These are phyloP conservation scores for Jacaranda copaia DNA, from an alignment of 257 asterid genomes.

Conservation along the genomic window DNA sequence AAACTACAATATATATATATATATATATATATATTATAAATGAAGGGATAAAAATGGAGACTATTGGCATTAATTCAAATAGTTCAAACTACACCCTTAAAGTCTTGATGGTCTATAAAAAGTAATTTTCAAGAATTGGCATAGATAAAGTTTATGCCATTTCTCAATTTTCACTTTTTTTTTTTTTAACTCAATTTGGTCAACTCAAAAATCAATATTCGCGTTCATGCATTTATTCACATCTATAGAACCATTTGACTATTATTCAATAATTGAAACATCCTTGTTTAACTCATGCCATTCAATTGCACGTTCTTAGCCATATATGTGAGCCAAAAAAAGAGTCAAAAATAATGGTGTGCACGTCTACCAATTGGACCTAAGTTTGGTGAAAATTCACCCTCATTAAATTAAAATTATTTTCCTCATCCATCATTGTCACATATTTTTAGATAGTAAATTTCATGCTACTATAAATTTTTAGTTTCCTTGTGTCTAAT, in stretches of 20 bases:
- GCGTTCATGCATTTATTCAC: background rate
- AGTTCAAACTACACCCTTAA: too few relatives aligned
- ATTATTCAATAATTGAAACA: conserved; percentile 27
- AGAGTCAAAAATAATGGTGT: conserved; percentile 36
- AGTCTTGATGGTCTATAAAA: background rate
- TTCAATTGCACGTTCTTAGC: conserved; percentile 42
- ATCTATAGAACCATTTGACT: conserved; percentile 31
- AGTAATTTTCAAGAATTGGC: background rate
- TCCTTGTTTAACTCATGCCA: conserved; percentile 29
- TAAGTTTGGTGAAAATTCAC: conserved; percentile 2
- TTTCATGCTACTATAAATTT: background rate
- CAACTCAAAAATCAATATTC: conserved; percentile 3
- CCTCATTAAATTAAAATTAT: conserved; percentile 11
- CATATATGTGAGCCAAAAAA: background rate
- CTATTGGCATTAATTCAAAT: too few relatives aligned
- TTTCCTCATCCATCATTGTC: background rate
- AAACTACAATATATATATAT: too few relatives aligned
- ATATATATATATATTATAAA: too few relatives aligned
- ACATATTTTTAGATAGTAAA: background rate
- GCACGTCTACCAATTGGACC: conserved; percentile 42
- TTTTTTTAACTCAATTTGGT: background rate
- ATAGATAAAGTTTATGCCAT: background rate
- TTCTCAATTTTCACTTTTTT: background rate
- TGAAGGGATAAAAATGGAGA: too few relatives aligned
- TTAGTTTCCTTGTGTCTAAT: background rate